phyloP scores from a whole-genome alignment of 257 asterid species.

The Jaltomata sinuosa region DNA sequence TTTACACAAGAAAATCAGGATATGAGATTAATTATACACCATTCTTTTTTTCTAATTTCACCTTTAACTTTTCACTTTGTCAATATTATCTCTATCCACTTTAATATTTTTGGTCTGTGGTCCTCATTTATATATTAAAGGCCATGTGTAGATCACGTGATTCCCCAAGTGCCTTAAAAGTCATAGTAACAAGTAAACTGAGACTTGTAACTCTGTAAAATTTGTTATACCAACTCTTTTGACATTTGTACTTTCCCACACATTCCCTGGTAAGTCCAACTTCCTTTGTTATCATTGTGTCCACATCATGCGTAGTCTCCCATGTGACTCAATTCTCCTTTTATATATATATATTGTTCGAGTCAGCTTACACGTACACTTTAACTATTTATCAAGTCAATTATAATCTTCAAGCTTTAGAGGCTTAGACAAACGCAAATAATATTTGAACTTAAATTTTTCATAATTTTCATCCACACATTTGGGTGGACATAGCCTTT shows the following conservation, averaged over 20 bases:
- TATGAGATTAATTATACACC: background rate
- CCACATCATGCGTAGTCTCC: slow-evolving; percentile 55
- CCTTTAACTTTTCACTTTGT: slow-evolving; percentile 32
- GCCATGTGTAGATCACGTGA: slow-evolving; percentile 36
- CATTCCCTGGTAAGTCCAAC: slow-evolving; percentile 25
- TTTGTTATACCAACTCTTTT: background rate
- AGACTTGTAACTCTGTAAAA: background rate
- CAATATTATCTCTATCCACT: slow-evolving; percentile 14
- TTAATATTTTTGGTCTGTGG: slow-evolving; percentile 3
- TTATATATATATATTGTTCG: background rate
- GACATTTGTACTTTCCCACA: slow-evolving; percentile 35
- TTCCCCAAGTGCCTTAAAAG: slow-evolving; percentile 5
- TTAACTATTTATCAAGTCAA: background rate
- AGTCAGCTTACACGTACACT: background rate
- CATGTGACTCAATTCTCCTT: slow-evolving; percentile 20
- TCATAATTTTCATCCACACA: background rate
- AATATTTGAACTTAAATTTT: background rate
- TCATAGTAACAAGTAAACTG: background rate
- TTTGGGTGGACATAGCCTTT: too few relatives aligned
- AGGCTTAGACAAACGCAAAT: background rate
- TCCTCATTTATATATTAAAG: slow-evolving; percentile 6
- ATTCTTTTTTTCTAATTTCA: slow-evolving; percentile 15
- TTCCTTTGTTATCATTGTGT: slow-evolving; percentile 44
- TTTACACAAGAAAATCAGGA: background rate
- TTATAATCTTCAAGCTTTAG: background rate